Base-by-base conservation (phyloP, 257 asterid species). In the Avicennia marina region DNA sequence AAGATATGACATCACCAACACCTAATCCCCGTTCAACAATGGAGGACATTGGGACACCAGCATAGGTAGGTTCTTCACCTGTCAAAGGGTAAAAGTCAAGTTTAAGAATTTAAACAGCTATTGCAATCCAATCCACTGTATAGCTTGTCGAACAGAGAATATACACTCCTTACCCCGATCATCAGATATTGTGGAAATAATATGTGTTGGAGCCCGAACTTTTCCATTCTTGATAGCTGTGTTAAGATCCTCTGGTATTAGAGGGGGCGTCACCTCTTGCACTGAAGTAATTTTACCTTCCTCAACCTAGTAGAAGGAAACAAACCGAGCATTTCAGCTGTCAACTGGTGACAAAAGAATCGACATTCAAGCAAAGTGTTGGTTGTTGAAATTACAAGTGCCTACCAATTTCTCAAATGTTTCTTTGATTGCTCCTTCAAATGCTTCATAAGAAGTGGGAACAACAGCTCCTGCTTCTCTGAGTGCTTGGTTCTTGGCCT, bases 141-240 rank as follows among this genome's bases (percentile, higher is more conserved):
- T 2, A 0, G 10, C 6, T 5, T 36, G 41, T 2, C 10, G 41
- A 36, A 5, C 2, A 36, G 10, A 36, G 12, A 36, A 36, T 7
- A 4, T 8, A 54, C 24, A 17, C 57, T 49, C 40, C 56, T 10
- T 70, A 88, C 98, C 99, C 72, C 99, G 81, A 63, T 93, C 99
- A 45, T 93, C 99, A 65, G 99, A 93, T 65, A 93, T 89, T 46
- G 99, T 93, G 69, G 99, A 83, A 71, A 93, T 93, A 53, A 93
- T 86, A 65, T 93, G 99, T 40, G 99, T 93, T 64, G 99, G 99
- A 63, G 99, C 99, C 53, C 97, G 81, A 62, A 89, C 97, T 86
- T 93, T 93, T 38, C 99, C 97, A 43, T 96, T 86, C 85, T 89
- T 89, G 65, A 93, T 89, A 68, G 97, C 97, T 4, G 71, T 71